A percentile compares a stretch with the other conserved stretches of the same genome.
Evolutionary conservation across 768 basidiomycete species (phyloP).

Genomic region (Psilocybe cubensis): DNA sequence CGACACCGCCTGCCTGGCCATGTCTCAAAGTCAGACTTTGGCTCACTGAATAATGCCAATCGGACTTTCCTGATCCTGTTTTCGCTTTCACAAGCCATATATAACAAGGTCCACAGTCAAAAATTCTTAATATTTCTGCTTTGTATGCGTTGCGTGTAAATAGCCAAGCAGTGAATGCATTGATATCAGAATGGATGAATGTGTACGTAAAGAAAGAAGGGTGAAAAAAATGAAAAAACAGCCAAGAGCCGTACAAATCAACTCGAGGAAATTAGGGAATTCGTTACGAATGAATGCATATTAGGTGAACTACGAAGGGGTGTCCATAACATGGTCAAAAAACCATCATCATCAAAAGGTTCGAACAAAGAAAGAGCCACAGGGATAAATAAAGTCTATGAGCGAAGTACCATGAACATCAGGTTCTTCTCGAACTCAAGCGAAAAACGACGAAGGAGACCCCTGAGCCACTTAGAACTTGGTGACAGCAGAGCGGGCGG

Average conservation of each 20-base stretch:
- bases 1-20: too few species aligned
- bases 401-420: neutral
- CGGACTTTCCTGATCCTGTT: too few species aligned
- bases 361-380: neutral
- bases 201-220: neutral
- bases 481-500: slow-evolving; percentile 30
- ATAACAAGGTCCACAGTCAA: too few species aligned
- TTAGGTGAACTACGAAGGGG: too few species aligned
- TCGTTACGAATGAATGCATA: neutral
- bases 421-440: neutral
- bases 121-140: too few species aligned
- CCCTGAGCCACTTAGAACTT: slow-evolving; percentile 18
- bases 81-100: too few species aligned
- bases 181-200: neutral
- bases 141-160: too few species aligned
- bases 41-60: too few species aligned
- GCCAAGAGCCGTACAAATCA: neutral
- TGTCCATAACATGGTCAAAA: too few species aligned
- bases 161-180: neutral
- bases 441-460: too few species aligned
- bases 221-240: neutral
- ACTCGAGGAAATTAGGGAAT: neutral
- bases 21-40: too few species aligned
- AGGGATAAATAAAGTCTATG: too few species aligned
- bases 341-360: neutral